phyloP scores from a whole-genome alignment of 805 yeast species.

The Yarrowia porcina region DNA sequence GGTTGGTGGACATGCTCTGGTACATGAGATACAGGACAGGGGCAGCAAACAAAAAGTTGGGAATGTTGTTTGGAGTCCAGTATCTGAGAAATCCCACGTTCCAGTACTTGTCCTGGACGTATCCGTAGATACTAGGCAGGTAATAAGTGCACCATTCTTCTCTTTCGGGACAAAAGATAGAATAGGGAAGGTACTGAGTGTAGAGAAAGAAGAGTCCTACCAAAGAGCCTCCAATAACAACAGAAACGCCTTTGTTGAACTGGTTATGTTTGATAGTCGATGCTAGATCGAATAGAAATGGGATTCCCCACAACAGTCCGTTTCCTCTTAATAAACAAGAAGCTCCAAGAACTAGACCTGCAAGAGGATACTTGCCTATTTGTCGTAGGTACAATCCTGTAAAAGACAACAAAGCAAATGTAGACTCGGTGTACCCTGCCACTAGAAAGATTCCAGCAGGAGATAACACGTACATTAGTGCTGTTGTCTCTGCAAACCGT shows the following conservation, averaged over 20 bases:
- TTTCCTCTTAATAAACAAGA: constrained; percentile 72
- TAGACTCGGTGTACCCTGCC: constrained; percentile 72
- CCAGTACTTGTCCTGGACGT: constrained; percentile 83
- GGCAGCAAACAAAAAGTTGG: constrained; percentile 71
- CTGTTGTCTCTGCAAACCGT: constrained; percentile 38
- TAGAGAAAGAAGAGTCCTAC: constrained; percentile 48
- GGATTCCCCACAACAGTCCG: constrained; percentile 65
- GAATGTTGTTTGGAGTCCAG: constrained; percentile 78
- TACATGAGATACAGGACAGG: constrained; percentile 51
- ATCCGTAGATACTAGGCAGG: constrained; percentile 61
- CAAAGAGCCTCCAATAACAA: constrained; percentile 54
- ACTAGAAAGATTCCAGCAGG: constrained; percentile 80
- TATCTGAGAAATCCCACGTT: constrained; percentile 73
- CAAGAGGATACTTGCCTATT: constrained; percentile 41
- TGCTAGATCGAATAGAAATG: constrained; percentile 57
- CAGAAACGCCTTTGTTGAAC: neutral
- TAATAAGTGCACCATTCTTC: constrained; percentile 71
- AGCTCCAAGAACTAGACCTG: constrained; percentile 55
- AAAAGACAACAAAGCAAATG: constrained; percentile 60
- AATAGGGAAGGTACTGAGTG: constrained; percentile 54
- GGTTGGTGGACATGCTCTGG: constrained; percentile 34
- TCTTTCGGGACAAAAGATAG: constrained; percentile 61
- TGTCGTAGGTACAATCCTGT: constrained; percentile 54
- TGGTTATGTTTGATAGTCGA: constrained; percentile 23
- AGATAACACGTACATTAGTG: constrained; percentile 54